Percentiles rank a stretch among this genome's conserved stretches.
These are phyloP conservation scores for Calocera viscosa DNA, from an alignment of 768 basidiomycete genomes.

Conservation along the genomic window DNA sequence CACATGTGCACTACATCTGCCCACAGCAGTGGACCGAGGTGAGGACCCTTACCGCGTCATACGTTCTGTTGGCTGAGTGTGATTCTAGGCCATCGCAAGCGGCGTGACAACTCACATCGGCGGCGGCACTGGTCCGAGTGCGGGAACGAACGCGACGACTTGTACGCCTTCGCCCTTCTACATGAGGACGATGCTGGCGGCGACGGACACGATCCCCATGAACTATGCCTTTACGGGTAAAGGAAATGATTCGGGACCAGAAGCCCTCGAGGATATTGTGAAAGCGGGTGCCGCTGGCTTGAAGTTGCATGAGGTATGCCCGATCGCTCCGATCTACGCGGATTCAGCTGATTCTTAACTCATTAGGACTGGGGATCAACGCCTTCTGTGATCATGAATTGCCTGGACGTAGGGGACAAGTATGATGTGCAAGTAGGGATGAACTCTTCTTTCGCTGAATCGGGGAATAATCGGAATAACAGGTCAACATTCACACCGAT, in stretches of 20 bases:
- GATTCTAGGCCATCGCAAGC: conserved; percentile 24
- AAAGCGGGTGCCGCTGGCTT: conserved; percentile 75
- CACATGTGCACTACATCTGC: conserved; percentile 89
- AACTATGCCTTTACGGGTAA: conserved; percentile 95
- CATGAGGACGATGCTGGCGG: conserved; percentile 79
- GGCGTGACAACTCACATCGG: conserved; percentile 93
- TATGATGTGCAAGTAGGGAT: conserved; percentile 79
- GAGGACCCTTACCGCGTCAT: conserved; percentile 18
- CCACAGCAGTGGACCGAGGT: conserved; percentile 85
- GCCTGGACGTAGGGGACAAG: conserved; percentile 70
- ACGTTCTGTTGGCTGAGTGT: background rate
- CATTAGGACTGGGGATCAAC: conserved; percentile 81
- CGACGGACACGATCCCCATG: conserved; percentile 79
- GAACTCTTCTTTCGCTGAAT: background rate
- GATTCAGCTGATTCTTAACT: background rate
- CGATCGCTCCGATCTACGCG: background rate
- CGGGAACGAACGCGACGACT: conserved; percentile 84
- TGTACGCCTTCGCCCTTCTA: conserved; percentile 87
- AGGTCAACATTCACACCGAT: conserved; percentile 93
- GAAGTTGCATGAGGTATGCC: conserved; percentile 69
- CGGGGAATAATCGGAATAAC: background rate
- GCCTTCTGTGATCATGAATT: conserved; percentile 64
- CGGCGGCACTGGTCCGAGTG: conserved; percentile 88
- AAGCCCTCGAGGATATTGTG: conserved; percentile 66
- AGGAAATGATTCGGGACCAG: conserved; percentile 76